Percentiles rank a stretch among this genome's conserved stretches.
Conservation (phyloP, 2,329 filamentous ascomycete genomes). For the Colletotrichum theobromicola region DNA sequence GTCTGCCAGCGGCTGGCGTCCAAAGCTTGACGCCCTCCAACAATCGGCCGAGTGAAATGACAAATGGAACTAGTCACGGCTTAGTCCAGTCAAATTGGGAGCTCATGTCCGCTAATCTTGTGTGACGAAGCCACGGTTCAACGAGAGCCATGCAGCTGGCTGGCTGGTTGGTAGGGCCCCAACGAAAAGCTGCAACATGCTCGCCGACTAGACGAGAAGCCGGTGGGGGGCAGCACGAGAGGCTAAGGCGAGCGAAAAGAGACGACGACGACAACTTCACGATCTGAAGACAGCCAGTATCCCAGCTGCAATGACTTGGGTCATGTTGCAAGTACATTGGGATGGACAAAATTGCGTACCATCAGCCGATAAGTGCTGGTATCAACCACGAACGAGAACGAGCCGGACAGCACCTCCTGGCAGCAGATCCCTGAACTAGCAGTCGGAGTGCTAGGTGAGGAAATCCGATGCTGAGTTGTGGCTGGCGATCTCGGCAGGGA, state of each 20-base stretch:
- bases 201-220: neutral
- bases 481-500: slow-evolving; percentile 23
- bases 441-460: slow-evolving; percentile 20
- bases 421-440: slow-evolving; percentile 5
- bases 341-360: slow-evolving; percentile 12
- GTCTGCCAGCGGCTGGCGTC: neutral
- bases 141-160: neutral
- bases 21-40: slow-evolving; percentile 14
- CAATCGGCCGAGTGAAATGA: slow-evolving; percentile 17
- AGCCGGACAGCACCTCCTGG: slow-evolving; percentile 5
- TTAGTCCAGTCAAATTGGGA: slow-evolving; percentile 10
- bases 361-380: slow-evolving; percentile 2
- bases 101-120: slow-evolving; percentile 20
- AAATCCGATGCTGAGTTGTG: slow-evolving; percentile 22
- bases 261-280: neutral
- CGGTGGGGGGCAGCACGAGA: neutral
- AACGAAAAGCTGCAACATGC: neutral
- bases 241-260: neutral
- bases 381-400: neutral
- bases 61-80: neutral
- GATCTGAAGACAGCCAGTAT: neutral
- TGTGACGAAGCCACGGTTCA: slow-evolving; percentile 6
- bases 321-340: slow-evolving; percentile 17
- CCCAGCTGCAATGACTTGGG: slow-evolving; percentile 9
- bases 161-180: neutral